Evolutionary conservation across 192 early-diverging fungal species (phyloP).

Genomic region (Entomortierella chlamydospora): DNA sequence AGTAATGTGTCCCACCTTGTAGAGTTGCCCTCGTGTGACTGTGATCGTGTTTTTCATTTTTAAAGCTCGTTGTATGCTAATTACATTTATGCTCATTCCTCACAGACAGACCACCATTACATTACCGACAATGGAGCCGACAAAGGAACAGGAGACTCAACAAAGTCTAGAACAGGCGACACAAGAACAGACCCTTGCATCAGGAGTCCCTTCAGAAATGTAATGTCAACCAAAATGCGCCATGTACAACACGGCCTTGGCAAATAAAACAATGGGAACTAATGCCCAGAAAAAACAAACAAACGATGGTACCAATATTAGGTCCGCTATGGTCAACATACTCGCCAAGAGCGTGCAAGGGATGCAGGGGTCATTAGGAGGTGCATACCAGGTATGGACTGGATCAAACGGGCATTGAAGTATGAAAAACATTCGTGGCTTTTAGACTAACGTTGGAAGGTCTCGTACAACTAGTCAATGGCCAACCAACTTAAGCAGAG

Average conservation of each 20-base stretch:
- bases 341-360: constrained; percentile 36
- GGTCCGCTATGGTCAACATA: constrained; percentile 26
- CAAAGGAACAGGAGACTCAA: constrained; percentile 2
- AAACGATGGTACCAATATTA: no score
- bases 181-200: neutral
- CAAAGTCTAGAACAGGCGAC: neutral
- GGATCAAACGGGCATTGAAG: neutral
- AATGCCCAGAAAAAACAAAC: neutral
- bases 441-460: neutral
- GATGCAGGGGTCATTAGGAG: constrained; percentile 41
- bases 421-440: no score
- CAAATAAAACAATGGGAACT: no score
- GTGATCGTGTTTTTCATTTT: constrained; percentile 6
- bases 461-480: constrained; percentile 31
- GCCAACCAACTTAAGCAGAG: constrained; percentile 50
- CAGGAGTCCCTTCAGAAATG: constrained; percentile 17
- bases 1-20: no score
- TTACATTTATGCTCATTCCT: no score
- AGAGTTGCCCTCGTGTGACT: neutral
- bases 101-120: neutral
- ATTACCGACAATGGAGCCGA: constrained; percentile 4
- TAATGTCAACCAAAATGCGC: neutral
- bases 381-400: constrained; percentile 36
- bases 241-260: neutral
- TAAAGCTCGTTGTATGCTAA: no score